Evolutionary conservation across 768 basidiomycete species (phyloP).

Genomic region (Gymnopilus dilepis): DNA sequence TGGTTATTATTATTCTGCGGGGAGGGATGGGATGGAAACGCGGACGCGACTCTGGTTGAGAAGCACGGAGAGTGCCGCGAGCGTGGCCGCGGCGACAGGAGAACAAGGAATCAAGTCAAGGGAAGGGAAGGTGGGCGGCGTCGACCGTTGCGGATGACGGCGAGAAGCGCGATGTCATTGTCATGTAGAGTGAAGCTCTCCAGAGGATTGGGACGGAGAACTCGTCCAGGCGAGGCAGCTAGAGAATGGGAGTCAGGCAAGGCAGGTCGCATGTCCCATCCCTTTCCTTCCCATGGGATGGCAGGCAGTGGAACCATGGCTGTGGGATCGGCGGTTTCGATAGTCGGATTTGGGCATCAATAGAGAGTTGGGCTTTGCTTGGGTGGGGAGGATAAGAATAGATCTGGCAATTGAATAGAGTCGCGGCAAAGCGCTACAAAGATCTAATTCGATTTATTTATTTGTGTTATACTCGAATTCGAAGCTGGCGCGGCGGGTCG

Average conservation of each 20-base stretch:
- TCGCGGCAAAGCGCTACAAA: not conserved
- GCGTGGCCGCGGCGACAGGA: not conserved
- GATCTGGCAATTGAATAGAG: not conserved
- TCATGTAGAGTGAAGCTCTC: not conserved
- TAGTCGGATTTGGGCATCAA: not conserved
- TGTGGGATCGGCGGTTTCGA: slow-evolving; percentile 11
- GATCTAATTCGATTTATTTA: not conserved
- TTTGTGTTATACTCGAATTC: not conserved
- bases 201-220: no score
- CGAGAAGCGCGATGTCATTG: not conserved
- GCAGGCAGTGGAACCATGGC: no score
- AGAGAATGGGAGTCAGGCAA: not conserved
- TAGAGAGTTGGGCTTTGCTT: no score
- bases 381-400: not conserved
- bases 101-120: not conserved
- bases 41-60: no score
- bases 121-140: not conserved
- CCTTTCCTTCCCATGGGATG: no score
- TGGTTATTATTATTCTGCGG: not conserved
- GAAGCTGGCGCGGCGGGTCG: not conserved
- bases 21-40: not conserved
- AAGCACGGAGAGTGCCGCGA: no score
- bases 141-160: not conserved
- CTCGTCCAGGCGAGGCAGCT: no score
- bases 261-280: not conserved